Conservation (phyloP, 192 early-diverging fungal species). For the Backusella psychrophila region DNA sequence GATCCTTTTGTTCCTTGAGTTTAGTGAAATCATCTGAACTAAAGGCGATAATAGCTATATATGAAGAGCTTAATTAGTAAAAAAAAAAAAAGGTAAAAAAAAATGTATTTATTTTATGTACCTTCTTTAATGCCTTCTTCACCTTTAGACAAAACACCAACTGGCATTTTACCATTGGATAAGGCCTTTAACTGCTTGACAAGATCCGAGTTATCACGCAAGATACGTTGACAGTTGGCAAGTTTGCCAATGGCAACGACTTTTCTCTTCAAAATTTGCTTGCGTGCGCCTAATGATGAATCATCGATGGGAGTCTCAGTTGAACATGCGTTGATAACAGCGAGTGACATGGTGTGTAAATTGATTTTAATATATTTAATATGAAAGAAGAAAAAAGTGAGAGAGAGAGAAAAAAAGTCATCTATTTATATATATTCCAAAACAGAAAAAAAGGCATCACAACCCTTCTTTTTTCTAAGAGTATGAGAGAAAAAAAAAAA, state of each 20-base stretch:
- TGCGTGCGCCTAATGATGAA: conserved; percentile 3
- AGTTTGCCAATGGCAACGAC: conserved; percentile 23
- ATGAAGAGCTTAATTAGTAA: not conserved
- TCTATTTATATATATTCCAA: not conserved
- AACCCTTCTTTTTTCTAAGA: not conserved
- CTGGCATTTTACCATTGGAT: conserved; percentile 12
- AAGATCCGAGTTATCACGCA: conserved; percentile 14
- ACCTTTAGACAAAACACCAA: conserved; percentile 14
- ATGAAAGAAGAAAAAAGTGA: conserved; percentile 1
- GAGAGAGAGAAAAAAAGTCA: not conserved
- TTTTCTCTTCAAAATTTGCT: conserved; percentile 24
- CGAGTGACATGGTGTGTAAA: conserved; percentile 17
- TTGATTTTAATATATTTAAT: not conserved
- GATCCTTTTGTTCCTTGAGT: conserved; percentile 19
- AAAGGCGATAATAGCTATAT: not conserved
- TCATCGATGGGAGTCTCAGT: not conserved
- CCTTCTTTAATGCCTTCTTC: conserved; percentile 23
- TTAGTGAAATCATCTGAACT: not conserved
- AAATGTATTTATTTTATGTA: not conserved
- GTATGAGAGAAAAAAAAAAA: not conserved
- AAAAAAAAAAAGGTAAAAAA: not conserved
- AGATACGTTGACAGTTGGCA: not conserved
- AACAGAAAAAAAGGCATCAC: not conserved
- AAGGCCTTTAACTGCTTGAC: conserved; percentile 15
- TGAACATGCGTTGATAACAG: conserved; percentile 12